A percentile compares a stretch with the other conserved stretches of the same genome.
Conservation (phyloP, 345 rosid species). For the Stellera chamaejasme region DNA sequence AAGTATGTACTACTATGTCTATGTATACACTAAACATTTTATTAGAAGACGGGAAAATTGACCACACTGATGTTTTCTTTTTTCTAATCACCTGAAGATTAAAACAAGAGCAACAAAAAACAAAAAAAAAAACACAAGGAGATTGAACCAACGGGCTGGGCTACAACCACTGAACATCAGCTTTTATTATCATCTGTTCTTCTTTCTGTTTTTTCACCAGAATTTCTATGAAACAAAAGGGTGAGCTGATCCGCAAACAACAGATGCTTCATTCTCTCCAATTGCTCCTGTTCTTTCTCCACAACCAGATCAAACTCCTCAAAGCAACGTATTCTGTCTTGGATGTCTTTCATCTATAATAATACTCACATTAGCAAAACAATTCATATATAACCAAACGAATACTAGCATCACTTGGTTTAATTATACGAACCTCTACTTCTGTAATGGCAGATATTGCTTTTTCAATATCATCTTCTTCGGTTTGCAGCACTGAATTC, state of each 20-base stretch:
- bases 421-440: slow-evolving; percentile 48
- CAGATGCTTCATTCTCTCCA: slow-evolving; percentile 68
- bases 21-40: too few species aligned
- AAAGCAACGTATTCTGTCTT: slow-evolving; percentile 49
- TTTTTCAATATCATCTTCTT: slow-evolving; percentile 59
- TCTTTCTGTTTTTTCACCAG: slow-evolving; percentile 27
- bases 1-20: too few species aligned
- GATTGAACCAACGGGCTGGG: too few species aligned
- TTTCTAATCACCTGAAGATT: too few species aligned
- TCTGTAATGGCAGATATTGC: slow-evolving; percentile 42
- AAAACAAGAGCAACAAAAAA: too few species aligned
- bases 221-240: slow-evolving; percentile 41
- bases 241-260: slow-evolving; percentile 70
- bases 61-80: too few species aligned
- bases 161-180: slow-evolving; percentile 4
- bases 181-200: slow-evolving; percentile 25
- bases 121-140: too few species aligned
- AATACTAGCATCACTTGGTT: not conserved
- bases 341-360: slow-evolving; percentile 69
- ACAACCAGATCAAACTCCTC: slow-evolving; percentile 74
- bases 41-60: too few species aligned
- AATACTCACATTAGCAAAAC: slow-evolving; percentile 1
- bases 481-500: slow-evolving; percentile 48
- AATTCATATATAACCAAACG: not conserved
- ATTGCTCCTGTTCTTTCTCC: slow-evolving; percentile 79